A percentile compares a stretch with the other conserved stretches of the same genome.
phyloP scores from a whole-genome alignment of 768 basidiomycete genomes.

The Sutorius australiensis region DNA sequence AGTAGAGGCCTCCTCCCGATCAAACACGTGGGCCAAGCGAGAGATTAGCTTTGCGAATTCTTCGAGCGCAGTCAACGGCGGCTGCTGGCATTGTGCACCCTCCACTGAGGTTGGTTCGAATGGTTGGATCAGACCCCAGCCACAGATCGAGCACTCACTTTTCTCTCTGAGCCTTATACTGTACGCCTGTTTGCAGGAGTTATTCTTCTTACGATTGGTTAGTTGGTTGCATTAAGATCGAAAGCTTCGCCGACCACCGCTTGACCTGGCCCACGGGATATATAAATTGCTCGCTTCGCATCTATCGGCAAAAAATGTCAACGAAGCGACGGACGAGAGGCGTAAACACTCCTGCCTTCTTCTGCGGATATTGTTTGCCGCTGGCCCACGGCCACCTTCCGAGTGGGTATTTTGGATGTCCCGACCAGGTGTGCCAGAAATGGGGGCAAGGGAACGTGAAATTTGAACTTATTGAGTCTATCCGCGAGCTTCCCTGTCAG shows the following conservation, averaged over 20 bases:
- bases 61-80: not conserved
- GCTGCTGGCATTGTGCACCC: not conserved
- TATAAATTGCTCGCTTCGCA: not conserved
- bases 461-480: not conserved
- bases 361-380: not conserved
- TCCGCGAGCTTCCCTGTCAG: not conserved
- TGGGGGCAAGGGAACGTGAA: not conserved
- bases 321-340: not conserved
- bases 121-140: too few species aligned
- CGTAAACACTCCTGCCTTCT: not conserved
- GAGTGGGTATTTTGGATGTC: not conserved
- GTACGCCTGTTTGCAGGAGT: constrained; percentile 7
- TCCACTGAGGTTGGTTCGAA: not conserved
- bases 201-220: not conserved
- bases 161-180: not conserved
- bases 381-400: not conserved
- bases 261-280: not conserved
- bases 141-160: not conserved
- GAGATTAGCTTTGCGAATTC: constrained; percentile 6
- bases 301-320: not conserved
- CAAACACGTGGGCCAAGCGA: constrained; percentile 1
- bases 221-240: not conserved
- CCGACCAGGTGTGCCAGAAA: not conserved
- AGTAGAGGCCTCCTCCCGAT: not conserved
- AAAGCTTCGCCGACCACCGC: too few species aligned